phyloP scores from a whole-genome alignment of 768 basidiomycete species.

The Serendipita indica region DNA sequence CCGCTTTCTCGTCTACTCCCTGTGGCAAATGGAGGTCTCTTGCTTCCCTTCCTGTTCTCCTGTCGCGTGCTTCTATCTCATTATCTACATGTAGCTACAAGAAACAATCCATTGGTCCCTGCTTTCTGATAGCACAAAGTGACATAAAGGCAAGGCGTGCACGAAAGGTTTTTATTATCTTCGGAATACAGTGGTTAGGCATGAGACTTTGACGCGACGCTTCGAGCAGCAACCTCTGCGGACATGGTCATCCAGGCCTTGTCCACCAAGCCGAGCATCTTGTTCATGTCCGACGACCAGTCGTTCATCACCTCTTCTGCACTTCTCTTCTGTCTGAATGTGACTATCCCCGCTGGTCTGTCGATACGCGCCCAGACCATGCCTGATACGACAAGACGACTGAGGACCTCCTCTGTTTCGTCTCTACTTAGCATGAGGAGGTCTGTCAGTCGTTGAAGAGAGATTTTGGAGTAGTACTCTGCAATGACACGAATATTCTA shows the following conservation, averaged over 20 bases:
- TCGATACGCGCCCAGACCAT: constrained; percentile 91
- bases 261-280: constrained; percentile 78
- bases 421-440: constrained; percentile 72
- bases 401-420: constrained; percentile 78
- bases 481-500: constrained; percentile 95
- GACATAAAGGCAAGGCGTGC: neutral
- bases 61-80: too few species aligned
- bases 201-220: neutral
- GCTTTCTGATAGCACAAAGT: too few species aligned
- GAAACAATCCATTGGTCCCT: too few species aligned
- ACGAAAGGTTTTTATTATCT: neutral
- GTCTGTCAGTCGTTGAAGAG: constrained; percentile 61
- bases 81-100: too few species aligned
- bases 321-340: constrained; percentile 66
- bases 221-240: constrained; percentile 59
- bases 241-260: constrained; percentile 99
- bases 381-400: constrained; percentile 78
- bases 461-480: constrained; percentile 89
- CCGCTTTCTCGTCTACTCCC: neutral
- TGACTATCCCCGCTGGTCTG: constrained; percentile 77
- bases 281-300: constrained; percentile 95
- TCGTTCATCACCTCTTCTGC: constrained; percentile 94
- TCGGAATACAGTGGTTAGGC: neutral
- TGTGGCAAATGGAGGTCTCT: too few species aligned
- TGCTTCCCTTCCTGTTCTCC: too few species aligned